These are phyloP conservation scores for Alisma plantagoaquatica DNA, from an alignment of 106 monocot species.

Conservation along the genomic window DNA sequence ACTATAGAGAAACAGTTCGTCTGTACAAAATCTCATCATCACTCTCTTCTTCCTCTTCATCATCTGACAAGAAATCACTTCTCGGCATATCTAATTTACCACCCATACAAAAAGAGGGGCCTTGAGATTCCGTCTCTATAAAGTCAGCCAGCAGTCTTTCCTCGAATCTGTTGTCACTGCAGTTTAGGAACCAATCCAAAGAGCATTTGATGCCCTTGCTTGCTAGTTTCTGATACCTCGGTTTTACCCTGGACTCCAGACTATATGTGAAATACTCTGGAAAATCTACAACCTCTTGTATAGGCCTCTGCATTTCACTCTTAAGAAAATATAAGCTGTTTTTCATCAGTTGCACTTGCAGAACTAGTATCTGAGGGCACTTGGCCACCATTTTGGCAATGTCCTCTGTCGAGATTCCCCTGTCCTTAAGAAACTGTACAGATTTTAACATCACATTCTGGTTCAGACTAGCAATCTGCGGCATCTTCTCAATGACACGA, in stretches of 20 bases:
- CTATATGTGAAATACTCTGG: constrained; percentile 46
- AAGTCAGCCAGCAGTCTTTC: constrained; percentile 30
- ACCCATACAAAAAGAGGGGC: constrained; percentile 31
- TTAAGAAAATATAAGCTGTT: constrained; percentile 38
- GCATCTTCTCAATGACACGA: constrained; percentile 27
- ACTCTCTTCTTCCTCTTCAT: constrained; percentile 28
- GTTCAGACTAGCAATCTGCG: constrained; percentile 27
- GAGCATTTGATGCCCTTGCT: constrained; percentile 33
- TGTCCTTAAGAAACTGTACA: constrained; percentile 25
- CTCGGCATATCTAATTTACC: constrained; percentile 34
- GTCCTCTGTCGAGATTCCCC: constrained; percentile 20
- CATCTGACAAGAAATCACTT: constrained; percentile 5
- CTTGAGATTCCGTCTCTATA: constrained; percentile 26
- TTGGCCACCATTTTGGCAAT: constrained; percentile 30
- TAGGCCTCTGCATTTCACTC: constrained; percentile 26
- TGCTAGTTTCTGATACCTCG: constrained; percentile 21
- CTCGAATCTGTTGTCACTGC: constrained; percentile 39
- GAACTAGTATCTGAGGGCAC: constrained; percentile 26
- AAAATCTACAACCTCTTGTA: constrained; percentile 29
- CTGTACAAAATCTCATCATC: constrained; percentile 32
- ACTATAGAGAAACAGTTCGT: constrained; percentile 28
- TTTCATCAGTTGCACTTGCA: constrained; percentile 32
- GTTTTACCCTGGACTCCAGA: constrained; percentile 31
- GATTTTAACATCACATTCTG: constrained; percentile 29
- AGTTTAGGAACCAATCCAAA: constrained; percentile 34